These are phyloP conservation scores for Phellopilus nigrolimitatus DNA, from an alignment of 1,284 basidiomycete species.

Conservation along the genomic window DNA sequence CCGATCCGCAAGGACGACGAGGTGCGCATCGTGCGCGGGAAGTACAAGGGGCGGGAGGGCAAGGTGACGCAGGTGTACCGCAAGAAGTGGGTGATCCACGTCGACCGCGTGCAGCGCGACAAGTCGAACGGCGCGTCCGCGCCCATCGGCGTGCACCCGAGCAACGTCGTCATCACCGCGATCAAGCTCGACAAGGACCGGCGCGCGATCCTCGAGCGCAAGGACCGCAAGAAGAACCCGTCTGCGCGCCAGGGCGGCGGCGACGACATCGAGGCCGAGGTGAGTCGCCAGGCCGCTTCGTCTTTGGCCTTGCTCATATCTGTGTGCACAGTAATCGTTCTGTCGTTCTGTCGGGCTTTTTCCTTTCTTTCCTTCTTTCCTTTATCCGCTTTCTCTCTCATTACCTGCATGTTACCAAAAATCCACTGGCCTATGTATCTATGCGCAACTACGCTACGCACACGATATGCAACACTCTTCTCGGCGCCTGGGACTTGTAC, in stretches of 20 bases:
- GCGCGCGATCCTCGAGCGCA: slow-evolving; percentile 27
- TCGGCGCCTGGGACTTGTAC: too few relatives aligned
- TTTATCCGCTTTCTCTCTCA: too few relatives aligned
- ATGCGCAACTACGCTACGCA: not conserved
- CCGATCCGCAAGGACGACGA: slow-evolving; percentile 99
- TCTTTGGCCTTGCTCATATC: too few relatives aligned
- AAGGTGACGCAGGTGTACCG: slow-evolving; percentile 97
- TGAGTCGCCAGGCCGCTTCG: too few relatives aligned
- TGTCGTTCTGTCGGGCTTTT: not conserved
- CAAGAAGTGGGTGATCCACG: slow-evolving; percentile 99
- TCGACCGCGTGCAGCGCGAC: slow-evolving; percentile 97
- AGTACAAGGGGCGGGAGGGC: slow-evolving; percentile 98
- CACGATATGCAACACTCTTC: not conserved
- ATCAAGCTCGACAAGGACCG: slow-evolving; percentile 79
- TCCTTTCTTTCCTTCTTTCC: not conserved
- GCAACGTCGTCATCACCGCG: slow-evolving; percentile 92
- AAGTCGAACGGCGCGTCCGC: slow-evolving; percentile 96
- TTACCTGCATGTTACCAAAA: slow-evolving; percentile 1
- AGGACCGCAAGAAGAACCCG: slow-evolving; percentile 42
- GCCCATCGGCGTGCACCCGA: slow-evolving; percentile 94
- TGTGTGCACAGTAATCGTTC: not conserved
- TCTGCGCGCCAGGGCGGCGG: not conserved
- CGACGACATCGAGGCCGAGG: not conserved
- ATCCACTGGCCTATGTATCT: slow-evolving; percentile 1
- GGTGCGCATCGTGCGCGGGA: slow-evolving; percentile 93